These are phyloP conservation scores for Allium sativum DNA, from an alignment of 106 monocot species.

Conservation along the genomic window DNA sequence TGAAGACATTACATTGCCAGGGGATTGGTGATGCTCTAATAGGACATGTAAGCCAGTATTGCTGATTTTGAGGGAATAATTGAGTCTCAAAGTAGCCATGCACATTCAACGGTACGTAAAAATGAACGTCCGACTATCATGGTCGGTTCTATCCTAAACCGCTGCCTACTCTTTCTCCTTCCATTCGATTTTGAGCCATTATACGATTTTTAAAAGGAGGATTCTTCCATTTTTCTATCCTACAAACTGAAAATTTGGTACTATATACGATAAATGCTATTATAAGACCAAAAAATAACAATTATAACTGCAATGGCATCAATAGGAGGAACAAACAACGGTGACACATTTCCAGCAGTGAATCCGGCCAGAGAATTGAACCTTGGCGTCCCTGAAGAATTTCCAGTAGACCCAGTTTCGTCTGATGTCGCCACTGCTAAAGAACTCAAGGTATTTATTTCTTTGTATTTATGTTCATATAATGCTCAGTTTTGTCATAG, in stretches of 20 bases:
- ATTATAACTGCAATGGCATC: neutral
- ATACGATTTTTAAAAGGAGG: too few relatives aligned
- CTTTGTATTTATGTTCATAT: too few relatives aligned
- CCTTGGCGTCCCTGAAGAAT: slow-evolving; percentile 19
- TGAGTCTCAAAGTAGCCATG: too few relatives aligned
- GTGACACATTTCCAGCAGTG: slow-evolving; percentile 14
- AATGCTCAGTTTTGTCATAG: too few relatives aligned
- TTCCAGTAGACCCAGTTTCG: slow-evolving; percentile 32
- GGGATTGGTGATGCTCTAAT: too few relatives aligned
- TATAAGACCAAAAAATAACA: neutral
- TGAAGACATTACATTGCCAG: too few relatives aligned
- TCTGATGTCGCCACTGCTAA: slow-evolving; percentile 17
- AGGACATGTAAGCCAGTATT: too few relatives aligned
- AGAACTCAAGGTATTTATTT: slow-evolving; percentile 12
- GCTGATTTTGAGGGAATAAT: too few relatives aligned
- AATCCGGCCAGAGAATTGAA: slow-evolving; percentile 18
- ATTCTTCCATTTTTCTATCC: neutral
- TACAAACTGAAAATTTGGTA: neutral
- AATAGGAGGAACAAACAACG: neutral
- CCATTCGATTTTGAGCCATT: neutral
- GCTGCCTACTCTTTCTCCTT: slow-evolving; percentile 5
- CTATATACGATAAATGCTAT: neutral
- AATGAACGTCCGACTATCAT: neutral
- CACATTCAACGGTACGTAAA: neutral
- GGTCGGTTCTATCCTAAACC: neutral